Conservation (phyloP, 2,329 filamentous ascomycete species). For the Diplocarpon mali region DNA sequence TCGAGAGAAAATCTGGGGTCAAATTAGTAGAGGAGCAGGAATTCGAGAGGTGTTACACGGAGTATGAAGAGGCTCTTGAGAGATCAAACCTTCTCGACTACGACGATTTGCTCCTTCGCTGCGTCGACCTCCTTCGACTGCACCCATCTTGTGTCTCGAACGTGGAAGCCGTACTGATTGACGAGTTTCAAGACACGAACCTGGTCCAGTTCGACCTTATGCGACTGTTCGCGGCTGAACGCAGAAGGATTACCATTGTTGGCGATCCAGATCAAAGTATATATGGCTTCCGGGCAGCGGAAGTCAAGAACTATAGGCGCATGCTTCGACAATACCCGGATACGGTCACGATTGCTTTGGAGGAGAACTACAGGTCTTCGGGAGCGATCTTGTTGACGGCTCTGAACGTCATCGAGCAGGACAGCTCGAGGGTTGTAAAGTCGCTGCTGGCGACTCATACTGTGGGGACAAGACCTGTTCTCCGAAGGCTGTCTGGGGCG, state of each 20-base stretch:
- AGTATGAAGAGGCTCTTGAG: conserved; percentile 68
- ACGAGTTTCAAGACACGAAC: conserved; percentile 98
- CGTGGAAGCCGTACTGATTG: conserved; percentile 82
- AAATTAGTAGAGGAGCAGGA: conserved; percentile 45
- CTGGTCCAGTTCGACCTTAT: conserved; percentile 91
- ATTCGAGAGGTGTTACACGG: conserved; percentile 58
- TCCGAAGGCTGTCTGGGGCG: conserved; percentile 62
- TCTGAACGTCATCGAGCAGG: conserved; percentile 81
- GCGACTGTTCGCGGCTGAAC: conserved; percentile 67
- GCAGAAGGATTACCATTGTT: conserved; percentile 78
- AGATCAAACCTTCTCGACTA: conserved; percentile 82
- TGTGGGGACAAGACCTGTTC: conserved; percentile 67
- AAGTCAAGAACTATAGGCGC: conserved; percentile 75
- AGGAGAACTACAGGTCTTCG: conserved; percentile 92
- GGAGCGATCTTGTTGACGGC: conserved; percentile 72
- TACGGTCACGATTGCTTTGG: conserved; percentile 72
- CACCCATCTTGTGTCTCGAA: conserved; percentile 78
- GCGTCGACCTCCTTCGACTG: conserved; percentile 63
- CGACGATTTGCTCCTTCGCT: conserved; percentile 80
- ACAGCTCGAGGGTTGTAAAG: conserved; percentile 70
- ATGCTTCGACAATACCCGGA: conserved; percentile 67
- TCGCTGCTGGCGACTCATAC: conserved; percentile 68
- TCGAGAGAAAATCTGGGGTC: conserved; percentile 18
- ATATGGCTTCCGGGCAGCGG: conserved; percentile 88
- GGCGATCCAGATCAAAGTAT: conserved; percentile 97